phyloP scores from a whole-genome alignment of 2,329 filamentous ascomycete species.

The Claviceps lovelessii region DNA sequence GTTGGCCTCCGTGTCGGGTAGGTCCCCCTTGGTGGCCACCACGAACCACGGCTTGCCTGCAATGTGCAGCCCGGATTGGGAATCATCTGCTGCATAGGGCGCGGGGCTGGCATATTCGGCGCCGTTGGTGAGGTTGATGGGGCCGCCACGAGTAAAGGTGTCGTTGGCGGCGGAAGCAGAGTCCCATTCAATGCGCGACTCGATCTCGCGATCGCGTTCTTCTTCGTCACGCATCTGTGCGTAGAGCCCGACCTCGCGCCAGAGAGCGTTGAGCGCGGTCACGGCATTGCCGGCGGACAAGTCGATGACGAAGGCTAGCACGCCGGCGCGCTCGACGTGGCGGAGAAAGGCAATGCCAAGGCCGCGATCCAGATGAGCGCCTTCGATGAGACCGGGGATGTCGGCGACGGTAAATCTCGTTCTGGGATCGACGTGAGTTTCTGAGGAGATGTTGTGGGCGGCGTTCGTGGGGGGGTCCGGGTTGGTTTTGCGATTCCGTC shows the following conservation, averaged over 20 bases:
- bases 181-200: constrained; percentile 42
- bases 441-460: constrained; percentile 25
- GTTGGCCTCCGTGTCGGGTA: constrained; percentile 64
- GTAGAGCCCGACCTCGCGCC: constrained; percentile 83
- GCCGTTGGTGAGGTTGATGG: constrained; percentile 13
- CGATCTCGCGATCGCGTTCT: constrained; percentile 50
- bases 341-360: constrained; percentile 83
- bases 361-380: constrained; percentile 81
- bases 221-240: constrained; percentile 63
- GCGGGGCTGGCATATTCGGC: constrained; percentile 8
- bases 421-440: constrained; percentile 39
- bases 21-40: constrained; percentile 81
- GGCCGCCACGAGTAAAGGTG: constrained; percentile 7
- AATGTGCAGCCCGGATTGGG: constrained; percentile 46
- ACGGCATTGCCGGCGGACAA: constrained; percentile 69
- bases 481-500: background rate
- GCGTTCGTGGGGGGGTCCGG: constrained; percentile 32
- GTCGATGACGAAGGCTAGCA: constrained; percentile 89
- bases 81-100: constrained; percentile 3
- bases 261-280: constrained; percentile 62
- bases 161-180: constrained; percentile 31
- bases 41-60: constrained; percentile 96
- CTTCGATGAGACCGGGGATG: constrained; percentile 85
- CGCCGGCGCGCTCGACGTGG: constrained; percentile 84
- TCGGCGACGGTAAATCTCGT: constrained; percentile 88